Base-by-base conservation (phyloP, 768 basidiomycete genomes). In the Phaeotremella fagi region DNA sequence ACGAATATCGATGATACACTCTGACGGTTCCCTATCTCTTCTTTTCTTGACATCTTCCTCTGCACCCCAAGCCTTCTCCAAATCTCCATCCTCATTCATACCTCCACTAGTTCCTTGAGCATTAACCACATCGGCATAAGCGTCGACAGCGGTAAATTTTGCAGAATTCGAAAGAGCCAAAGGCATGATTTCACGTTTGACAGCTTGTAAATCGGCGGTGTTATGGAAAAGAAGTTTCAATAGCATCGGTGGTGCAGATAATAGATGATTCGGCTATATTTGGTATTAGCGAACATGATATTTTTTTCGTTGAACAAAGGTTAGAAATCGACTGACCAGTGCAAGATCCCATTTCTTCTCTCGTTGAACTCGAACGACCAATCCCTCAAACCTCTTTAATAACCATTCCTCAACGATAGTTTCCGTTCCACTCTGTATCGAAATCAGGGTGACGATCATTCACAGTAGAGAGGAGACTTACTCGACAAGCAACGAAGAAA, bases 351-450 rank as follows among this genome's bases (percentile, higher is more conserved):
- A 92, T 71, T 97, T 98, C 66, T 82, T 82, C 68, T 85, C 81
- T 24, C 90, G 83, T 29, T 82, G 79, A 43, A 95, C 84, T 33
- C 87, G 85, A 59, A 78, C 81, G 45, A 98, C 81, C 27, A 87
- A 71, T 0, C 90, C 91, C 73, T 98, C 92, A 74, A 88, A 98
- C 61, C 84, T 85, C 75, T 94, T 92, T 75, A 86, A 80, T 7
- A 98, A 77, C 88, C 90, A 99, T 75, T 98, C 94, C 75, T 99
- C 95, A 12, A 97, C 86, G 6, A 80, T 82, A 0, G 85, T 84
- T 72, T 98, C 94, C 45, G 85, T 85, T 1, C 92, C 92, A 52
- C 76, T 77, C 92, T 91, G 66, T 33, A 37, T 12, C 3, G 50
- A 18, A 24, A 25, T 52, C 33, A 55, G 3, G 9, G 51, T 29